A percentile compares a stretch with the other conserved stretches of the same genome.
phyloP scores from a whole-genome alignment of 228 moss, liverwort and hornwort species.

The Sphagnum magellanicum region DNA sequence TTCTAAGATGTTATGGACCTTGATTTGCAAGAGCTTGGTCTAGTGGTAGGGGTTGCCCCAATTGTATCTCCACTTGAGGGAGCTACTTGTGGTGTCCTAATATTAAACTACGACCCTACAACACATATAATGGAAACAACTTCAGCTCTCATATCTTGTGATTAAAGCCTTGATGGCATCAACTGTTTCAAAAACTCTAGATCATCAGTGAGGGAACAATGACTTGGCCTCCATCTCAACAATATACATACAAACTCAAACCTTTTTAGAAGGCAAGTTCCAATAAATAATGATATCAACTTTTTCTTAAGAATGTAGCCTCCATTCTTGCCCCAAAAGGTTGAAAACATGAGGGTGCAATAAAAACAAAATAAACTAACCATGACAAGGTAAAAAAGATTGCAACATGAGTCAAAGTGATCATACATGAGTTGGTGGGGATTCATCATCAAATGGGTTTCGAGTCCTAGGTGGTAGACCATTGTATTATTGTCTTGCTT shows the following conservation, averaged over 20 bases:
- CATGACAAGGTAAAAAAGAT: too few species aligned
- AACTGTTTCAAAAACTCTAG: too few species aligned
- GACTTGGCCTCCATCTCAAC: too few species aligned
- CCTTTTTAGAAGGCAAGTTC: not conserved
- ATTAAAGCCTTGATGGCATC: too few species aligned
- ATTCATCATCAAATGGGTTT: conserved; percentile 48
- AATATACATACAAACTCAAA: too few species aligned
- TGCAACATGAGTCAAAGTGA: not conserved
- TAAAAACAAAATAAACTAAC: not conserved
- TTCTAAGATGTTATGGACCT: conserved; percentile 5
- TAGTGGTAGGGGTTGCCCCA: conserved; percentile 30
- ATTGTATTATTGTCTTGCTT: conserved; percentile 23
- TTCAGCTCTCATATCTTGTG: too few species aligned
- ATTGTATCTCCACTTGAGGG: conserved; percentile 35
- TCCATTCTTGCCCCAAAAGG: not conserved
- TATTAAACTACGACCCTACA: conserved; percentile 25
- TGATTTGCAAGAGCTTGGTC: conserved; percentile 19
- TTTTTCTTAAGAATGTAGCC: too few species aligned
- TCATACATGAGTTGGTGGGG: conserved; percentile 27
- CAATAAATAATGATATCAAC: not conserved
- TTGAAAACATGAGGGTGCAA: not conserved
- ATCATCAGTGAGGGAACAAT: not conserved
- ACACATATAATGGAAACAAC: too few species aligned
- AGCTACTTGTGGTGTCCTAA: conserved; percentile 39
- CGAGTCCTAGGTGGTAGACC: conserved; percentile 37